Conservation (phyloP, 352 stramenopile species). For the Pythium brachiatum region DNA sequence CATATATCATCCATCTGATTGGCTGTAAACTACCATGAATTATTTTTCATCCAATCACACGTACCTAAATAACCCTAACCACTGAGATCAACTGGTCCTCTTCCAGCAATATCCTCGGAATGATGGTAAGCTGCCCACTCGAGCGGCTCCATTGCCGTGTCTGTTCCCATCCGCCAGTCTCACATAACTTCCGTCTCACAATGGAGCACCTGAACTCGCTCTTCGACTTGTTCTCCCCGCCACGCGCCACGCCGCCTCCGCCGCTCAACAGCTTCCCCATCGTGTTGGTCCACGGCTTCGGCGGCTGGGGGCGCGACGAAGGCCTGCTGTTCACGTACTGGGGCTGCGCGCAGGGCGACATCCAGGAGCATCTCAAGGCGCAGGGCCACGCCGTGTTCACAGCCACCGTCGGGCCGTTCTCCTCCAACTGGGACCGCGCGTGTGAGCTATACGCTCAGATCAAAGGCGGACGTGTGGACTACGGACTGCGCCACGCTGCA, state of each 20-base stretch:
- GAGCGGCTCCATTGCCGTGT: not conserved
- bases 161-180: not conserved
- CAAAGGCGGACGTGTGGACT: constrained; percentile 31
- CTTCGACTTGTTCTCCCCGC: not conserved
- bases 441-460: constrained; percentile 39
- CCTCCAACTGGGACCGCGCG: constrained; percentile 35
- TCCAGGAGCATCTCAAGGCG: constrained; percentile 22
- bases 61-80: not conserved
- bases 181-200: too few species aligned
- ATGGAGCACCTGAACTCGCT: constrained; percentile 11
- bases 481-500: constrained; percentile 25
- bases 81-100: not conserved
- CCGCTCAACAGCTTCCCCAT: constrained; percentile 10
- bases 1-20: not conserved
- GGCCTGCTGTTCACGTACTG: constrained; percentile 24
- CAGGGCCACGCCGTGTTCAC: constrained; percentile 29
- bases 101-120: not conserved
- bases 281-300: constrained; percentile 27
- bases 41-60: not conserved
- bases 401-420: constrained; percentile 26
- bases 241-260: not conserved
- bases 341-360: constrained; percentile 21
- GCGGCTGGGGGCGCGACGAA: constrained; percentile 24
- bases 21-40: not conserved
- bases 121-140: constrained; percentile 1